Conservation (phyloP, 1,139 yeast species). For the Sugiyamaella pinicola region DNA sequence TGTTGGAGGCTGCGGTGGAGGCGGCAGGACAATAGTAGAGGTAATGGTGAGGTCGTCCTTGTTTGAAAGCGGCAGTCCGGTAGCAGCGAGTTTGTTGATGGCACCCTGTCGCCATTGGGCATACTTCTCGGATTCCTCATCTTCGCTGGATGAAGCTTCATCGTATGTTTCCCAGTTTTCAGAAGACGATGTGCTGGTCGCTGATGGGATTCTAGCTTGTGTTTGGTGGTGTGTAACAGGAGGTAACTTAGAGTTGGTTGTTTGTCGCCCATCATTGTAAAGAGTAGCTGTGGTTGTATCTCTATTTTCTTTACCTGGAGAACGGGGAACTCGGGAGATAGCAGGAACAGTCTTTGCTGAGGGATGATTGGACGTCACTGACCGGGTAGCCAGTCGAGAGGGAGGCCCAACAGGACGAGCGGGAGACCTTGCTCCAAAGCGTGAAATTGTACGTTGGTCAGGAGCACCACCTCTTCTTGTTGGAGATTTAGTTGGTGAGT, state of each 20-base stretch:
- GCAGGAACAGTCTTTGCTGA: background rate
- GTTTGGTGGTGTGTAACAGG: background rate
- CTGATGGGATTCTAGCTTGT: slow-evolving; percentile 7
- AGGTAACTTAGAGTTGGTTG: background rate
- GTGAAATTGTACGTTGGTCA: background rate
- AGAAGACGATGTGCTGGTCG: slow-evolving; percentile 22
- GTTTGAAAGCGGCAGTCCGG: slow-evolving; percentile 1
- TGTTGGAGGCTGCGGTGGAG: slow-evolving; percentile 3
- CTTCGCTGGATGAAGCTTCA: slow-evolving; percentile 33
- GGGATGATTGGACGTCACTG: slow-evolving; percentile 4
- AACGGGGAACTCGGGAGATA: slow-evolving; percentile 2
- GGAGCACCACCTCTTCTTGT: background rate
- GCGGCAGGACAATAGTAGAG: slow-evolving; percentile 3
- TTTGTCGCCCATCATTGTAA: background rate
- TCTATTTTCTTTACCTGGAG: slow-evolving; percentile 17
- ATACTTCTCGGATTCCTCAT: slow-evolving; percentile 30
- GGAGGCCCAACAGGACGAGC: slow-evolving; percentile 3
- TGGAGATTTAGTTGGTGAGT: background rate
- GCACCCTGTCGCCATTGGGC: slow-evolving; percentile 32
- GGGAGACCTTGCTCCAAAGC: background rate
- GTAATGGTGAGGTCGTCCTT: slow-evolving; percentile 3
- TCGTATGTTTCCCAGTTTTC: slow-evolving; percentile 35
- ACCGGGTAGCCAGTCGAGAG: background rate
- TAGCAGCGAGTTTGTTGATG: slow-evolving; percentile 25
- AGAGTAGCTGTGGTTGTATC: background rate